phyloP scores from a whole-genome alignment of 306 rosid species.

The cucumber (Cucumis sativus) region Cucumber_9930_V3 NC_026655.2:19770501-19771000 shows the following conservation, averaged over 20 bases:
- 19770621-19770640: not conserved
- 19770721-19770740: constrained; percentile 80
- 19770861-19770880: not conserved
- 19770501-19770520: not conserved
- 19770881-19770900: not conserved
- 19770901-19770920: not conserved
- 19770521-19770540: not conserved
- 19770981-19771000: not conserved
- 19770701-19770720: constrained; percentile 87
- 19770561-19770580: not conserved
- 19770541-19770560: not conserved
- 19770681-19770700: constrained; percentile 13
- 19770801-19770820: not conserved
- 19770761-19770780: constrained; percentile 93
- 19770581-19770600: not conserved
- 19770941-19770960: not conserved
- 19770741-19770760: constrained; percentile 89
- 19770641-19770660: not conserved
- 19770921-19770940: not conserved
- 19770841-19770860: not conserved
- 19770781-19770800: constrained; percentile 45
- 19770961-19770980: not conserved
- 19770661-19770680: not conserved
- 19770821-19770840: not conserved
- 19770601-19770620: not conserved